Base-by-base conservation (phyloP, 345 rosid species). In the Sisymbrium irio region DNA sequence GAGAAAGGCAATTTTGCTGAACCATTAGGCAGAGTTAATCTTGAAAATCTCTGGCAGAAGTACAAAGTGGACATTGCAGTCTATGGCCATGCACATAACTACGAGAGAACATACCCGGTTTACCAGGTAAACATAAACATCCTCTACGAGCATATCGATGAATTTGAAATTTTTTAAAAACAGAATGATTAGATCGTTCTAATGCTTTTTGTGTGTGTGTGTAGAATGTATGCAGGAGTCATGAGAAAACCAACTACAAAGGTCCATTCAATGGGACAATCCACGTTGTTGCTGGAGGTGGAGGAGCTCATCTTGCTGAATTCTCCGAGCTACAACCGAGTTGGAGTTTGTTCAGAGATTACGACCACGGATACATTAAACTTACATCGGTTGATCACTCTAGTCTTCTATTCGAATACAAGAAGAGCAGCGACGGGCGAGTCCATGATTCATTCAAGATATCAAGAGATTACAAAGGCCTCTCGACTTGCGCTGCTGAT, bases 1-100 rank as follows among this genome's bases (percentile, higher is more conserved):
- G 39, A 53, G 15, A 73, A 85, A 51, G 91, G 89, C 60, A 72
- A 88, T 56, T 90, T 83, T 50, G 96, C 56, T 0, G 96, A 90
- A 30, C 93, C 91, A 57, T 82, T 86, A 85, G 93, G 89, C 9
- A 83, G 84, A 83, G 88, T 79, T 17, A 81, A 80, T 77, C 88
- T 90, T 70, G 84, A 88, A 39, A 90, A 81, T 30, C 91, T 90
- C 0, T 89, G 96, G 96, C 90, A 87, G 77, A 87, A 86, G 47
- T 85, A 89, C 77, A 87, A 88, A 74, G 96, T 90, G 15, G 96
- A 88, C 59, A 80, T 90, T 71, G 91, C 90, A 45, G 32, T 90
- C 22, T 88, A 79, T 42, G 93, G 96, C 6, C 96, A 88, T 7
- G 90, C 77, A 6, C 96, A 90, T 78, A 86, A 86, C 68, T 88